Percentiles rank a stretch among this genome's conserved stretches.
Conservation (phyloP, 371 early-diverging fungal genomes). For the Syncephalastrum contaminatum region DNA sequence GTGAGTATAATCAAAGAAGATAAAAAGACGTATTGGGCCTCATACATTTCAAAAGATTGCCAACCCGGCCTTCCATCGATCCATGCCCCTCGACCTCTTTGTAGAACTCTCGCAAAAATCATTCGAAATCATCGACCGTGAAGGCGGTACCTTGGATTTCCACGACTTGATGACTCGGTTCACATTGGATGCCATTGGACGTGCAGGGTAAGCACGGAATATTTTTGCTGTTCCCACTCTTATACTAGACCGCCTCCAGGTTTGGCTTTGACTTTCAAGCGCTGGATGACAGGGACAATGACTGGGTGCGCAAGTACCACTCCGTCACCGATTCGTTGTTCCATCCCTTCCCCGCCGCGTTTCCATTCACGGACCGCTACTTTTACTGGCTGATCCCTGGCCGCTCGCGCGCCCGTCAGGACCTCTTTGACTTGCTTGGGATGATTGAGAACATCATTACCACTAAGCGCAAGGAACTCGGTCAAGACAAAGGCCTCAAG, state of each 20-base stretch:
- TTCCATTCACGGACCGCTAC: constrained; percentile 47
- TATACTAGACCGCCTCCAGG: constrained; percentile 5
- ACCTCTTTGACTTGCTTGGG: constrained; percentile 19
- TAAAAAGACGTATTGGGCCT: neutral
- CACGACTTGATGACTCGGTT: neutral
- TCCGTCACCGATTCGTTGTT: constrained; percentile 17
- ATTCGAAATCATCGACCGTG: neutral
- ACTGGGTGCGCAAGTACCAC: constrained; percentile 23
- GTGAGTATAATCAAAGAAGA: constrained; percentile 7
- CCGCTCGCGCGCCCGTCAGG: constrained; percentile 17
- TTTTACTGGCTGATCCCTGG: constrained; percentile 10
- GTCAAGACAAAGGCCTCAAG: constrained; percentile 10
- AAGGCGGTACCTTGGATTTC: too few species aligned
- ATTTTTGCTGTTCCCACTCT: neutral
- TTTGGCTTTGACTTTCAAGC: constrained; percentile 18
- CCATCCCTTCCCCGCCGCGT: constrained; percentile 41
- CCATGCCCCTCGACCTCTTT: too few species aligned
- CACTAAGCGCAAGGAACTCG: constrained; percentile 21
- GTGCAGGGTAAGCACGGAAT: constrained; percentile 20
- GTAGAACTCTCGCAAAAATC: too few species aligned
- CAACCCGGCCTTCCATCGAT: neutral
- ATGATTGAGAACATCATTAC: constrained; percentile 42
- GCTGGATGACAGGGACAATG: constrained; percentile 8
- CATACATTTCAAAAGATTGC: neutral
- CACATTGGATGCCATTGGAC: constrained; percentile 37